Conservation (phyloP, 2,329 filamentous ascomycete species). For the Aureobasidium sp. region DNA sequence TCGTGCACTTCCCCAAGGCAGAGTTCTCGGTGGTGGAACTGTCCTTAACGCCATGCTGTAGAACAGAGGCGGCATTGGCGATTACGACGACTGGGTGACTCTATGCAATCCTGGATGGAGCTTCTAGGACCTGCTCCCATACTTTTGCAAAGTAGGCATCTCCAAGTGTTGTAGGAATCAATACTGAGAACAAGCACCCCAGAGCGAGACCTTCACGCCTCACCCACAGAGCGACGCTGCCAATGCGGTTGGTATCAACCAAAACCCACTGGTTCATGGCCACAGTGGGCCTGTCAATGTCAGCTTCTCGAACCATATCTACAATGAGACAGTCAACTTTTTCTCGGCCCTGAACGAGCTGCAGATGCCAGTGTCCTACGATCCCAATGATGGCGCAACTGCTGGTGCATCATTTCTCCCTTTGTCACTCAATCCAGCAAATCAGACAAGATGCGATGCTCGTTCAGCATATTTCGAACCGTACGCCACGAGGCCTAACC, state of each 20-base stretch:
- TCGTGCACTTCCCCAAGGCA: constrained; percentile 19
- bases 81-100: constrained; percentile 49
- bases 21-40: constrained; percentile 26
- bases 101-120: constrained; percentile 53
- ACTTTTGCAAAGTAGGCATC: constrained; percentile 28
- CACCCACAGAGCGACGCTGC: constrained; percentile 24
- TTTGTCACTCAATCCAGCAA: constrained; percentile 26
- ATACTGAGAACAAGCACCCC: not conserved
- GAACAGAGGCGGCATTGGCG: constrained; percentile 35
- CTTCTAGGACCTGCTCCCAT: constrained; percentile 40
- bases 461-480: constrained; percentile 31
- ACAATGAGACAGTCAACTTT: constrained; percentile 27
- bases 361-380: constrained; percentile 28
- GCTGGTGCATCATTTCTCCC: constrained; percentile 32
- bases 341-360: constrained; percentile 31
- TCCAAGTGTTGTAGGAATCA: not conserved
- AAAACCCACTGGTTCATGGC: constrained; percentile 34
- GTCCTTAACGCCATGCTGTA: constrained; percentile 28
- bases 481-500: constrained; percentile 25
- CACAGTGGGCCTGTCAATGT: constrained; percentile 41
- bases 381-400: constrained; percentile 29
- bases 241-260: constrained; percentile 30
- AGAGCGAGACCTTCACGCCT: constrained; percentile 25
- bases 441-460: constrained; percentile 33
- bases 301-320: constrained; percentile 36